phyloP scores from a whole-genome alignment of 306 rosid genomes.

The Rosa lucieae region DNA sequence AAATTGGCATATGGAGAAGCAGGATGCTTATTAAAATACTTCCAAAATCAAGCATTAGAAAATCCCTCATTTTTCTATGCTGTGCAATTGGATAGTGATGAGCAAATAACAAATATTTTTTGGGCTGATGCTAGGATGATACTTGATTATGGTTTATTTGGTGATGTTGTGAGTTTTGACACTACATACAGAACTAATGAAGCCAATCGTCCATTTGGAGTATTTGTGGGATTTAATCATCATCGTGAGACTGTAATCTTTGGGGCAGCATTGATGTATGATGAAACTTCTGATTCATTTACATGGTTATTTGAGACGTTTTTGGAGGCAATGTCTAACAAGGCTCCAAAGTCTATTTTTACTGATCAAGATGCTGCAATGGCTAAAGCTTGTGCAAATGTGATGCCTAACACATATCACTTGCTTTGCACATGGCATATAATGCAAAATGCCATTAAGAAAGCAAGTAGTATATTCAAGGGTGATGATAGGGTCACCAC shows the following conservation, averaged over 20 bases:
- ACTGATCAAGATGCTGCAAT: background rate
- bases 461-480: background rate
- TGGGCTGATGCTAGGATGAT: background rate
- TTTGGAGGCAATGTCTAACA: background rate
- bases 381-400: background rate
- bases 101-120: background rate
- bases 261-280: background rate
- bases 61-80: background rate
- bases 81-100: background rate
- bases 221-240: slow-evolving; percentile 1
- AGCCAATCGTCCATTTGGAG: background rate
- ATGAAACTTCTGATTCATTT: background rate
- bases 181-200: background rate
- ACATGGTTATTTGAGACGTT: background rate
- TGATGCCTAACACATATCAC: background rate
- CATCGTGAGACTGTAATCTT: background rate
- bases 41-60: background rate
- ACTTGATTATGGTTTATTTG: background rate
- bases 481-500: background rate
- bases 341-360: background rate
- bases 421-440: background rate
- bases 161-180: slow-evolving; percentile 4
- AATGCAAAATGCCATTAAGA: background rate
- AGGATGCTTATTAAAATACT: background rate
- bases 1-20: background rate